Evolutionary conservation across 768 basidiomycete species (phyloP).

Genomic region (Suillus weaverae): DNA sequence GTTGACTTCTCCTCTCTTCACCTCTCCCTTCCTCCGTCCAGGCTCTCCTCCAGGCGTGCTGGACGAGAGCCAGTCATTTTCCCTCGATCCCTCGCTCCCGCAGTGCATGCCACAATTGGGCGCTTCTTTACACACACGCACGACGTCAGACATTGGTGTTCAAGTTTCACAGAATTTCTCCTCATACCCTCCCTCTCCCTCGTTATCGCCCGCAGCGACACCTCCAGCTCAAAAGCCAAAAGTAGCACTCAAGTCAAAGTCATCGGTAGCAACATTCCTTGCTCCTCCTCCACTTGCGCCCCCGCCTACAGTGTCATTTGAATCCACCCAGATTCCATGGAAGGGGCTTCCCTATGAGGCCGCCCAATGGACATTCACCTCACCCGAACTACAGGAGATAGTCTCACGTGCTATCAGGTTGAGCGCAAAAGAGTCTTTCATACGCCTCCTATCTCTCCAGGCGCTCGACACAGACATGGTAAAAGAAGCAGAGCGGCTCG

Average conservation of each 20-base stretch:
- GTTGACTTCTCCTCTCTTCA: slow-evolving; percentile 4
- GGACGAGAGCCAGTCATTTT: slow-evolving; percentile 4
- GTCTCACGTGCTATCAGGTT: slow-evolving; percentile 71
- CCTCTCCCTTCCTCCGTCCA: slow-evolving; percentile 3
- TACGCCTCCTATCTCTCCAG: slow-evolving; percentile 66
- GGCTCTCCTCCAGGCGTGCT: slow-evolving; percentile 2
- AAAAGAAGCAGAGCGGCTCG: slow-evolving; percentile 58
- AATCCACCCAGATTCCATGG: slow-evolving; percentile 56
- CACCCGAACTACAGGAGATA: slow-evolving; percentile 58
- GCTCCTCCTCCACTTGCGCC: slow-evolving; percentile 39
- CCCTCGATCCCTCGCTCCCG: slow-evolving; percentile 8
- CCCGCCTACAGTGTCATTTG: slow-evolving; percentile 57
- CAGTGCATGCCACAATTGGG: not conserved
- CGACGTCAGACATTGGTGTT: slow-evolving; percentile 15
- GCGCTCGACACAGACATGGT: slow-evolving; percentile 60
- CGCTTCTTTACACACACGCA: not conserved
- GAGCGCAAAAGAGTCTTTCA: slow-evolving; percentile 67
- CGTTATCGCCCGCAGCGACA: slow-evolving; percentile 15
- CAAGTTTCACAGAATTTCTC: slow-evolving; percentile 11
- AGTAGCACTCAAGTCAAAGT: slow-evolving; percentile 6
- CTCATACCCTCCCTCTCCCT: slow-evolving; percentile 5
- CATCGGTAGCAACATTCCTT: slow-evolving; percentile 23
- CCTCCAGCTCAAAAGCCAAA: slow-evolving; percentile 13
- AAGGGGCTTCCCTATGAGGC: slow-evolving; percentile 70
- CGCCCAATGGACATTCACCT: slow-evolving; percentile 61